Base-by-base conservation (phyloP, 805 yeast species). In the Pichia phayaonensis region DNA sequence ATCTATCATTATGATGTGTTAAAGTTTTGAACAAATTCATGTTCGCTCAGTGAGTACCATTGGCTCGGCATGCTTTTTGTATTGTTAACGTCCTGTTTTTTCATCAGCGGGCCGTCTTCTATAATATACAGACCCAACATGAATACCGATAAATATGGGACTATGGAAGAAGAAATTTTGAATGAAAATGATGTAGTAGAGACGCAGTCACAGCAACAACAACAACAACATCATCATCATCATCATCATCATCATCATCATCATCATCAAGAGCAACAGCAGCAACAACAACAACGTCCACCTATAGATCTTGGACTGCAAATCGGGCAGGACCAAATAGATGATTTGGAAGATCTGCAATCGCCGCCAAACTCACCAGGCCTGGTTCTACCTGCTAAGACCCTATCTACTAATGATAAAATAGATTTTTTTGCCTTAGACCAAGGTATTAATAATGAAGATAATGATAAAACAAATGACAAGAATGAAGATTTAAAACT, bases 311-410 rank as follows among this genome's bases (percentile, higher is more conserved):
- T 18, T 36, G 46, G 48, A 18, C 18, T 48, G 7, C 29, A 36
- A 16, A 46, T 50, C 3, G 50, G 23, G 13, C 53, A 42, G 15
- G 42, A 41, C 5, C 47, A 46, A 38, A 40, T 46, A 20, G 53
- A 50, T 23, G 50, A 42, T 34, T 40, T 50, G 7, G 53, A 50
- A 7, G 58, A 55, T 23, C 39, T 53, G 3, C 50, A 53, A 18
- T 62, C 67, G 31, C 67, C 67, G 2, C 67, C 67, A 6, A 57
- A 57, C 23, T 63, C 70, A 1, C 70, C 70, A 1, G 56, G 60
- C 8, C 56, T 64, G 38, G 58, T 60, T 10, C 51, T 63, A 12
- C 54, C 56, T 18, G 45, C 47, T 1, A 43, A 40, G 11, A 49
- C 48, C 10, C 52, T 52, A 1, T 40, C 54, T 7, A 59, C 60